Evolutionary conservation across 2,329 filamentous ascomycete genomes (phyloP), one percentile per base, ranked within the genome.

Genomic region (Trichoderma endophyticum): DNA sequence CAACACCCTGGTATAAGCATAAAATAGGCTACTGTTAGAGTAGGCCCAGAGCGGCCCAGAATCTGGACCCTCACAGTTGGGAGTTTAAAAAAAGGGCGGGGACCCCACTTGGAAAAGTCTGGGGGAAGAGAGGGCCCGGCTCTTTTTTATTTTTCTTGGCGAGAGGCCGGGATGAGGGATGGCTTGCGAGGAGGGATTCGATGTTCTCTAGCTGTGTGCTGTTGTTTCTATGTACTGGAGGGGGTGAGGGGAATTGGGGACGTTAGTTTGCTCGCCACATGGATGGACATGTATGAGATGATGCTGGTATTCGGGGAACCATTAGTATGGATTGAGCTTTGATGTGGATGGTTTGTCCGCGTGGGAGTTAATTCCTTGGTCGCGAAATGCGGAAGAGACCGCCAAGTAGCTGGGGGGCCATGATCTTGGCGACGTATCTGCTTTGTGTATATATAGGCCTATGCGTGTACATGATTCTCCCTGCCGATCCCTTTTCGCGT

Each of bases 1-100:
- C 2, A 43, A n/a, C 8, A 18, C 39, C 63, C 63, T 66, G 30
- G 63, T 66, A 56, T 56, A 66, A 66, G 63, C 63, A 66, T 66
- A 66, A 66, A 66, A 56, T 66, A 66, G 63, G 30, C 63, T 54
- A 34, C 21, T 51, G 8, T n/a, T 18, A 28, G 26, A 15, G 61
- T 39, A 51, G 43, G 14, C 36, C 60, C 34, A 62, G 34, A 39
- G 34, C n/a, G 61, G 43, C 24, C 36, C 24, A 64, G 26, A 64
- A 48, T 36, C 57, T 24, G 43, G 26, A 24, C 24, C 61, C 62
- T 28, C 61, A 11, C 34, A 39, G 24, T 24, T 26, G 14, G 32
- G 36, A 39, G 36, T 7, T 43, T 43, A 43, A 43, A 43, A 43
- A 15, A 21, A 5, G 32, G 60, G 34, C 34, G 14, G 7, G 60